Conservation (phyloP, 1,139 yeast species). For the Lodderomyces theae region DNA sequence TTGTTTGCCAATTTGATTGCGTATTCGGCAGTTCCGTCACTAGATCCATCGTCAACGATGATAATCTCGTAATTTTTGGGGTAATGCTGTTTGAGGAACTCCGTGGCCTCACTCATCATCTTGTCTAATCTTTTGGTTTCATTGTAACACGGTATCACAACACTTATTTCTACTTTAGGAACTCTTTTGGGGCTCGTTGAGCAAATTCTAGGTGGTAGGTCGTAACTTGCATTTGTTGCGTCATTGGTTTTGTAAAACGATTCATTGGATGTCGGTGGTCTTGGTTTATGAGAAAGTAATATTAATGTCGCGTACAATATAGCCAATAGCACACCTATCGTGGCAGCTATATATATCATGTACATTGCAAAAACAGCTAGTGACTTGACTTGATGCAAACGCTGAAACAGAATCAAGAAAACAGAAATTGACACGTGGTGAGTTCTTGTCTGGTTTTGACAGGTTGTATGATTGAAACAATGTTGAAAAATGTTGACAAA, state of each 20-base stretch:
- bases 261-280: slow-evolving; percentile 54
- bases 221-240: slow-evolving; percentile 17
- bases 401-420: not conserved
- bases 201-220: slow-evolving; percentile 29
- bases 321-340: slow-evolving; percentile 14
- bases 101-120: slow-evolving; percentile 79
- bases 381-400: too few relatives aligned
- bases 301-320: slow-evolving; percentile 42
- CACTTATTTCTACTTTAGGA: slow-evolving; percentile 51
- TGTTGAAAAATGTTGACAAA: too few relatives aligned
- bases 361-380: not conserved
- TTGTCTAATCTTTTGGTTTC: slow-evolving; percentile 69
- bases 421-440: not conserved
- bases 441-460: too few relatives aligned
- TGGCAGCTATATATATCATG: slow-evolving; percentile 7
- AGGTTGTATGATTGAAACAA: too few relatives aligned
- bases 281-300: slow-evolving; percentile 61
- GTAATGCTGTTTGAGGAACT: slow-evolving; percentile 43
- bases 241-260: slow-evolving; percentile 46
- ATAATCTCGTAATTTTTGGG: slow-evolving; percentile 62
- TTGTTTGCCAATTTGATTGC: slow-evolving; percentile 65
- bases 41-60: slow-evolving; percentile 89
- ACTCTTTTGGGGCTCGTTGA: slow-evolving; percentile 20
- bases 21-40: slow-evolving; percentile 71
- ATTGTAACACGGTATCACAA: slow-evolving; percentile 89